Evolutionary conservation across 345 rosid genomes (phyloP).

Genomic region (Turnera subulata): DNA sequence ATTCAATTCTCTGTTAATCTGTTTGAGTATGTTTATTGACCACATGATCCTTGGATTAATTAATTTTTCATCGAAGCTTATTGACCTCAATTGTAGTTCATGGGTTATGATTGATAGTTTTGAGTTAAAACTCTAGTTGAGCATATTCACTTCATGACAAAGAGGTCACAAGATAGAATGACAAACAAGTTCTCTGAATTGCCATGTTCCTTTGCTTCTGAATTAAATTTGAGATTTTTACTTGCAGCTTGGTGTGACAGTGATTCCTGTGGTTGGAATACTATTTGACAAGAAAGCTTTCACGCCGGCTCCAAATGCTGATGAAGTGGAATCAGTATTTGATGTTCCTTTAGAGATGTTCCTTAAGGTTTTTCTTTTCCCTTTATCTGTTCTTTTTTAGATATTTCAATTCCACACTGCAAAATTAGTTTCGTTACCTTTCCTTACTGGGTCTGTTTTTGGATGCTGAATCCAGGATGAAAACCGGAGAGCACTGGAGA

Average conservation of each 20-base stretch:
- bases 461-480: conserved; percentile 33
- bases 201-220: conserved; percentile 5
- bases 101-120: no score
- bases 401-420: no score
- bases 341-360: conserved; percentile 69
- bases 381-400: background rate
- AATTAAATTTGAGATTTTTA: background rate
- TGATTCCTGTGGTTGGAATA: conserved; percentile 51
- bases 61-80: background rate
- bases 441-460: background rate
- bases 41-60: background rate
- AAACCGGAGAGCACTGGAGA: conserved; percentile 49
- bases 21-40: background rate
- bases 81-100: no score
- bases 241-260: conserved; percentile 36
- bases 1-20: background rate
- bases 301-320: conserved; percentile 39
- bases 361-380: conserved; percentile 36
- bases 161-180: no score
- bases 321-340: conserved; percentile 56
- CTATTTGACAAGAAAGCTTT: conserved; percentile 35
- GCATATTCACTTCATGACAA: no score
- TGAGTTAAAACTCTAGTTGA: no score
- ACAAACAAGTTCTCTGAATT: no score
- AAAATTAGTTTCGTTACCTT: background rate